Base-by-base conservation (phyloP, 495 filamentous ascomycete species). In the Pyronema domesticum region DNA sequence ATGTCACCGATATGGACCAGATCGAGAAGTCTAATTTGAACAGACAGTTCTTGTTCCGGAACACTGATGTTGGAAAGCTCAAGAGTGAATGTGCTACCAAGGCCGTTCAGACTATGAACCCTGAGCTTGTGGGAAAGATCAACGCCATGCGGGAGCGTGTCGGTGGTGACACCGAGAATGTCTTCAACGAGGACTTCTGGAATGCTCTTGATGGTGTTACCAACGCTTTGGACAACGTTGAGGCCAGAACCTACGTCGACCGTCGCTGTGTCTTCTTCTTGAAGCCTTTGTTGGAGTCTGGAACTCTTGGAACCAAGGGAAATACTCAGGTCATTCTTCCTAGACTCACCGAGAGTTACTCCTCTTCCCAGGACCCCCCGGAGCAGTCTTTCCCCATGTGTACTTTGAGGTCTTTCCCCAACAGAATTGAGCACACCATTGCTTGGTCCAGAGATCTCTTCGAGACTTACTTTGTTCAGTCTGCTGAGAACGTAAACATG, bases 11-110 rank as follows among this genome's bases (percentile, higher is more conserved):
- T 65, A 96, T 94, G 82, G 93, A 99, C 60, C 83, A 85, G 56
- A 99, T 99, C 58, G 93, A 99, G 73, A 94, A 89, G 76, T 95
- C 89, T 73, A 99, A 99, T 67, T 76, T 99, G 39, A 99, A 99
- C 72, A 76, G 93, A 43, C 93, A 99, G 62, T 99, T 99, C 73
- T 68, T 99, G 13, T 99, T 99, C 79, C 76, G 93, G 30, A 74
- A 85, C 33, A 86, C 85, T 66, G 89, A 99, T 70, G 93, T 99
- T 37, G 93, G 93, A 30, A 83, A 87, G 65, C 76, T 95, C 67
- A 99, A 99, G 85, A 96, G 91, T 66, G 88, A 94, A 57, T 89
- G 85, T 67, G 93, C 93, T 23, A 83, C 93, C 17, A 77, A 75
- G 57, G 89, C 89, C 11, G 91, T 89, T 7, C 76, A 86, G 63